Evolutionary conservation across 768 basidiomycete species (phyloP).

Genomic region (Rickenella mellea): DNA sequence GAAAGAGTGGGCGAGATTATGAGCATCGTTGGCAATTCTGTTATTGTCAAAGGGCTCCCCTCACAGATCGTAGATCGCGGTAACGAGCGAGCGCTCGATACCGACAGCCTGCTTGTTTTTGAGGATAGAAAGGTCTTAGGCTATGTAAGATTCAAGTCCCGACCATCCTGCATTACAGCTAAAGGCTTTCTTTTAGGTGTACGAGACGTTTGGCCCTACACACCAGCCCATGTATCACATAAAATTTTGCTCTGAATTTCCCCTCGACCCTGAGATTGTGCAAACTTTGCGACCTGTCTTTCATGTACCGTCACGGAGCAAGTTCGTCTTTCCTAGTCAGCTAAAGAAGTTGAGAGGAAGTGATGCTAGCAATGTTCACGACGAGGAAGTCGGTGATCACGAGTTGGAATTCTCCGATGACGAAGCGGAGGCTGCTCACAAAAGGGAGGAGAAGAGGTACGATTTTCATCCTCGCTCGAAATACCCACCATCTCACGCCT

Average conservation of each 20-base stretch:
- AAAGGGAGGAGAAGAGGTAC: constrained; percentile 53
- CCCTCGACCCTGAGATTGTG: constrained; percentile 49
- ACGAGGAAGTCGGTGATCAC: constrained; percentile 86
- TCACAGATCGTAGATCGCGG: constrained; percentile 32
- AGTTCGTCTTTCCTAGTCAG: constrained; percentile 73
- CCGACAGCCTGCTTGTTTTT: constrained; percentile 85
- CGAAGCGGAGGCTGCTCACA: constrained; percentile 76
- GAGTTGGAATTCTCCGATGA: constrained; percentile 96
- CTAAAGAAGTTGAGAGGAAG: constrained; percentile 72
- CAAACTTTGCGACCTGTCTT: constrained; percentile 57
- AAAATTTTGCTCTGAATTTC: constrained; percentile 60
- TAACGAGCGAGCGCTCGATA: constrained; percentile 66
- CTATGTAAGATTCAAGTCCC: constrained; percentile 47
- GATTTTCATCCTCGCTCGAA: constrained; percentile 12
- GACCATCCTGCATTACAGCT: neutral
- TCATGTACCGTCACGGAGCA: constrained; percentile 72
- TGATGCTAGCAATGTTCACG: constrained; percentile 90
- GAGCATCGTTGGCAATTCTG: constrained; percentile 62
- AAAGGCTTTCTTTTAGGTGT: constrained; percentile 42
- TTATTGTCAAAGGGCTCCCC: constrained; percentile 59
- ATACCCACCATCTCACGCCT: neutral
- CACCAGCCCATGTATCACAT: constrained; percentile 84
- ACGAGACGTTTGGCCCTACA: constrained; percentile 94
- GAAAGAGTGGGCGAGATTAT: constrained; percentile 74
- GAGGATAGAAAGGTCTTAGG: constrained; percentile 86